phyloP scores from a whole-genome alignment of 345 rosid genomes.

The Pistacia atlantica region DNA sequence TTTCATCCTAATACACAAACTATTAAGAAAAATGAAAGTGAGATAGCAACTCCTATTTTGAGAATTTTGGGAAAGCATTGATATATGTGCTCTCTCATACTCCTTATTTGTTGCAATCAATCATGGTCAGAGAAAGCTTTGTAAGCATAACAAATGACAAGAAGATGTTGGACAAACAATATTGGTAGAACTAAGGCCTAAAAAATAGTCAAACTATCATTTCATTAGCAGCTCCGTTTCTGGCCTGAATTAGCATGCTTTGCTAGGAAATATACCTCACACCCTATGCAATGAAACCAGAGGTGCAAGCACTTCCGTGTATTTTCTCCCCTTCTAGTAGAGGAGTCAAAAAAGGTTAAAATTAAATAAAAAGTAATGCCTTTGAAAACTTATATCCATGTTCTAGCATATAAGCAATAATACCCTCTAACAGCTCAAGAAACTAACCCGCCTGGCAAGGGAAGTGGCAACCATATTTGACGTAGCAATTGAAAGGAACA shows the following conservation, averaged over 20 bases:
- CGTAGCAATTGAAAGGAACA: constrained; percentile 92
- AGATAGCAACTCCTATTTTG: neutral
- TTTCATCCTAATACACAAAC: neutral
- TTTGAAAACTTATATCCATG: neutral
- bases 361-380: neutral
- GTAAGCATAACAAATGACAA: neutral
- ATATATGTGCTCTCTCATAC: neutral
- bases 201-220: neutral
- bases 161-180: neutral
- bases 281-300: neutral
- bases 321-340: neutral
- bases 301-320: neutral
- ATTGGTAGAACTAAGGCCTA: neutral
- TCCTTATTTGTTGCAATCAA: neutral
- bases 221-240: neutral
- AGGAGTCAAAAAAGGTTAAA: neutral
- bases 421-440: neutral
- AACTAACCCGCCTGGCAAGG: constrained; percentile 74
- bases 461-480: constrained; percentile 95
- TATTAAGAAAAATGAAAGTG: neutral
- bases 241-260: neutral
- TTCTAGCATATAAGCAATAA: neutral
- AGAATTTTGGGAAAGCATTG: neutral
- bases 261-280: neutral
- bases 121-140: neutral